Base-by-base conservation (phyloP, 1,284 basidiomycete genomes). In the Sporisorium graminicola region DNA sequence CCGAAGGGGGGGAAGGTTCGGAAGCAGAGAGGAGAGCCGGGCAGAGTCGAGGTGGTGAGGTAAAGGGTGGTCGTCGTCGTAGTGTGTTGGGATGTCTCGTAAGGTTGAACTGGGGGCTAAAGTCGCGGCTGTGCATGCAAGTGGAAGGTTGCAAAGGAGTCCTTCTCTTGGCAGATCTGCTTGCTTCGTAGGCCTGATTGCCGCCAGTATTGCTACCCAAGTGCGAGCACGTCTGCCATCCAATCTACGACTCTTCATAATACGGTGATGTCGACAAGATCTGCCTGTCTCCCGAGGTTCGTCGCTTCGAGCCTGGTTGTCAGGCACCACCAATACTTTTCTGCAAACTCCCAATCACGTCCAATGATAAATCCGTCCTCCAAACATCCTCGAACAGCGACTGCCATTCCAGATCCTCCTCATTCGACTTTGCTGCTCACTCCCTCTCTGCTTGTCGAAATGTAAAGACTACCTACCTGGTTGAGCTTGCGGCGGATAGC, bases 401-500 rank as follows among this genome's bases (percentile, higher is more conserved):
- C 31, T 8, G 5, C 29, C 29, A 31, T 31, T 10, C 5, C 31
- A 37, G 33, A 12, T 22, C 42, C 49, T 27, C 4, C n/a, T 47
- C 42, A 47, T 29, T 22, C 20, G 42, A n/a, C n/a, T 43, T 43
- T 57, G 7, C 42, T 42, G 8, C 44, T 24, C 26, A 26, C 16
- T 20, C 16, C 20, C 26, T 12, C 50, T 52, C 20, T 35, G 12
- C 29, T 22, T 22, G 50, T 24, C 7, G 33, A 14, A 0, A n/a
- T n/a, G n/a, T n/a, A n/a, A 14, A 18, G 5, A 24, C 62, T 22
- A 76, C 74, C 47, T 70, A 94, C 94, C 89, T 92, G 92, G 84
- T 94, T 95, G 87, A 99, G 88, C 87, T 94, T 91, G 88, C 96
- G 91, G 86, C 97, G 91, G 90, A 99, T 98, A 68, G 97, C 97